Evolutionary conservation across 2,329 filamentous ascomycete genomes (phyloP), one percentile per base, ranked within the genome.

Genomic region (Xylaria sp.): DNA sequence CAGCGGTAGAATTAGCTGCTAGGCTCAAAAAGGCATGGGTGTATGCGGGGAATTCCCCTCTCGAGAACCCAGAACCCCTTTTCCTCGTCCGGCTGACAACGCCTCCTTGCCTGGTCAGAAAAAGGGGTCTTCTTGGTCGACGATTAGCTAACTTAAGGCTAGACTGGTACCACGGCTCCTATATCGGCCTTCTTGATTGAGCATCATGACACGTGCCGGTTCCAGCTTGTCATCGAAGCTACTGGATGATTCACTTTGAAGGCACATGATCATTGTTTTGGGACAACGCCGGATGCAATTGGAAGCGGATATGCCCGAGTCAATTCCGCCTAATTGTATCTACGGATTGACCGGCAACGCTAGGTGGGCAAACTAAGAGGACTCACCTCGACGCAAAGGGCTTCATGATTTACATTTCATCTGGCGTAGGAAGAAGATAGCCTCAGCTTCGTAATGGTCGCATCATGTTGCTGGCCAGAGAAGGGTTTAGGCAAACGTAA

Each of bases 31-130:
- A 5, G 49, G 60, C 21, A 57, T 49, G 47, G 47, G 23, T 28
- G 8, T 43, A 56, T 60, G 63, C 60, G 63, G 63, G 63, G 63
- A 53, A 51, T 35, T 57, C 46, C 61, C 61, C 56, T 49, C 55
- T 51, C 33, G 25, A 31, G 31, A 6, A 46, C 42, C 42, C 12
- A 25, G 42, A 47, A 31, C 33, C 19, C 12, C 21, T 42, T 42
- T 12, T 21, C 2, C 43, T 14, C 15, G 12, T 21, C 21, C 54
- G 42, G 43, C 45, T 50, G 50, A 37, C 55, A 31, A 31, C 54
- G 45, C 54, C 45, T 17, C 45, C 25, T 49, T 19, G 28, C 14
- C 2, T 38, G 25, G 46, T 15, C 33, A 50, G n/a, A 61, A 56
- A 61, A 42, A 52, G 59, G 52, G 37, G 37, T 46, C 25, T 33